Evolutionary conservation across 306 rosid genomes (phyloP).

Genomic region (Hippophae tibetana): DNA sequence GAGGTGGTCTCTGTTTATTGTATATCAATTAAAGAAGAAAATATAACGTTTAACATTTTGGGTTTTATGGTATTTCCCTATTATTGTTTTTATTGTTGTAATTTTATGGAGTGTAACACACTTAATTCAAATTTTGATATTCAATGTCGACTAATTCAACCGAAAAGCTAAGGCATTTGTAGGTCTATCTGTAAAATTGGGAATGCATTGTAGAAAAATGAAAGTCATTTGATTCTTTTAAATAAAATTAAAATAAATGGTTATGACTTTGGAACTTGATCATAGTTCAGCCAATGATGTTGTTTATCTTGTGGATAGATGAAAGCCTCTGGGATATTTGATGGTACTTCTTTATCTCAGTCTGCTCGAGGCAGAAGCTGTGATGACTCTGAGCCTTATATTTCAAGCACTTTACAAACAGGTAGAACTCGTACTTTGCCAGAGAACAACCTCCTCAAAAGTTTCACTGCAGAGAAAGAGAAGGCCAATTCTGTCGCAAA

Average conservation of each 20-base stretch:
- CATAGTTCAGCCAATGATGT: conserved; percentile 17
- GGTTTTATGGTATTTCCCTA: not conserved
- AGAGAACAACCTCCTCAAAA: conserved; percentile 59
- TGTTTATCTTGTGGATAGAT: conserved; percentile 37
- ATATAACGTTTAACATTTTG: not conserved
- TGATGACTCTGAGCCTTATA: conserved; percentile 72
- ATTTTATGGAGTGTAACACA: not conserved
- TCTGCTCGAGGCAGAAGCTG: conserved; percentile 55
- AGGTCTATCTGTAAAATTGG: not conserved
- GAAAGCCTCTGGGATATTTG: conserved; percentile 42
- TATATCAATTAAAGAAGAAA: too few species aligned
- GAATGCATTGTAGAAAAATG: not conserved
- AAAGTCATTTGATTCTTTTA: not conserved
- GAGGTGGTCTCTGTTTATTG: conserved; percentile 35
- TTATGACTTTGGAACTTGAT: not conserved
- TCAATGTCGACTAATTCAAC: too few species aligned
- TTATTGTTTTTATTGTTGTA: not conserved
- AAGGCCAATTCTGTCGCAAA: conserved; percentile 82
- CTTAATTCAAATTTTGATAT: too few species aligned
- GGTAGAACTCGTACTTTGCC: conserved; percentile 54
- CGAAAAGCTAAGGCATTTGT: too few species aligned
- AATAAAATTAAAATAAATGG: not conserved
- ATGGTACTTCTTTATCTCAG: conserved; percentile 33
- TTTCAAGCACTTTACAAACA: conserved; percentile 46
- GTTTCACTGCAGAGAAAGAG: conserved; percentile 76